Evolutionary conservation across 169 alveolate species (phyloP), one percentile per base, ranked within the genome.

Genomic region (Plasmodium yoelii): DNA sequence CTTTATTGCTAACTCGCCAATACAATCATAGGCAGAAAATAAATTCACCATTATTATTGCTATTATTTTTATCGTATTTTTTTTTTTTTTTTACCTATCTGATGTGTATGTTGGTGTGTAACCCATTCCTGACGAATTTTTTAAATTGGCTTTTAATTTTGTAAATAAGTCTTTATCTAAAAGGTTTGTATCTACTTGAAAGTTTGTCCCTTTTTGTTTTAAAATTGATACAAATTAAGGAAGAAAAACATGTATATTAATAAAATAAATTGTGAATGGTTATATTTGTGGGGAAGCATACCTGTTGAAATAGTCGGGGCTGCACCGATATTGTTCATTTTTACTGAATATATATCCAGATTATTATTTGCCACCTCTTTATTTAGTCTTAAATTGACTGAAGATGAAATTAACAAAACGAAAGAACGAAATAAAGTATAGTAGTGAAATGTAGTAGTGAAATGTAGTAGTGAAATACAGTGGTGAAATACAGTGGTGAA

Each of bases 91-190:
- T 49, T 80, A 80, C 90, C 49, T 71, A 1, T 80, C 90, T 53
- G 56, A 12, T 39, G 65, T 51, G 39, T 80, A 80, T 34, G 84
- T 19, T 19, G 88, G 74, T 6, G 44, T 7, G 28, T 24, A 56
- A 19, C 57, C 57, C n/a, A 63, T 39, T 13, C 67, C 24, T 24
- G 74, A 28, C 15, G 84, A 49, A 42, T 70, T 80, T 49, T 80
- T 80, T 47, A 80, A 67, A 51, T 80, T 80, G 1, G 90, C 90
- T 13, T 80, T 80, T 60, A 80, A 67, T 24, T 80, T 80, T 24
- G 84, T 80, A 57, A 80, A 80, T 18, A 80, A 44, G 39, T 80
- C 82, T 18, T 49, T 80, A 49, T 80, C 84, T 24, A 80, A 39
- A 15, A 80, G 53, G 65, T 80, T 80, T 15, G 90, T 65, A 28